Conservation (phyloP, 768 basidiomycete species). For the Naganishia vaughanmartiniae region DNA sequence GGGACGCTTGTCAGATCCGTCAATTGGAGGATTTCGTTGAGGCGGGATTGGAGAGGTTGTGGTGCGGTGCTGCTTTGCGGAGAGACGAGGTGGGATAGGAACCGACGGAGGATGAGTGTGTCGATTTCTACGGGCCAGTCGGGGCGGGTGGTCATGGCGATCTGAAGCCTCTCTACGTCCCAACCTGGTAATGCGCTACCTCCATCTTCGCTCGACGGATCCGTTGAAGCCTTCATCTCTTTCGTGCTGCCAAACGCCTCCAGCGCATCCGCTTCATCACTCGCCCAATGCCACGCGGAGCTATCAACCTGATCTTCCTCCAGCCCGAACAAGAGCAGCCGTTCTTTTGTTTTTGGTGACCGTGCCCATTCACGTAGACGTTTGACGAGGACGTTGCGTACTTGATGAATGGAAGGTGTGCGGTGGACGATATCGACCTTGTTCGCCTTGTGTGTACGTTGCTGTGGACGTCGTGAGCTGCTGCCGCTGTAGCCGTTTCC, state of each 20-base stretch:
- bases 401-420: slow-evolving; percentile 18
- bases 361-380: slow-evolving; percentile 24
- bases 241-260: slow-evolving; percentile 1
- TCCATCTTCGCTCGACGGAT: background rate
- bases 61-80: slow-evolving; percentile 14
- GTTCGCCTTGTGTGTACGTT: slow-evolving; percentile 14
- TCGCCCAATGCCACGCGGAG: background rate
- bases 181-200: slow-evolving; percentile 28
- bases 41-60: slow-evolving; percentile 19
- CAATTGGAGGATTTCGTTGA: slow-evolving; percentile 35
- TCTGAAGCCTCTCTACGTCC: slow-evolving; percentile 34
- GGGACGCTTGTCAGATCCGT: slow-evolving; percentile 39
- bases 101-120: slow-evolving; percentile 37
- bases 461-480: no score
- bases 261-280: background rate
- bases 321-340: slow-evolving; percentile 15
- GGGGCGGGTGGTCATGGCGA: slow-evolving; percentile 33
- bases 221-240: background rate
- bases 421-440: slow-evolving; percentile 7
- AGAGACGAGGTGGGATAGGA: slow-evolving; percentile 26
- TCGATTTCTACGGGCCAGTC: slow-evolving; percentile 40
- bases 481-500: no score
- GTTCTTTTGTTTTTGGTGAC: slow-evolving; percentile 8
- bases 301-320: slow-evolving; percentile 12
- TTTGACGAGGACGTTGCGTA: slow-evolving; percentile 21